Conservation (phyloP, 2,329 filamentous ascomycete species). For the Capronia americana region DNA sequence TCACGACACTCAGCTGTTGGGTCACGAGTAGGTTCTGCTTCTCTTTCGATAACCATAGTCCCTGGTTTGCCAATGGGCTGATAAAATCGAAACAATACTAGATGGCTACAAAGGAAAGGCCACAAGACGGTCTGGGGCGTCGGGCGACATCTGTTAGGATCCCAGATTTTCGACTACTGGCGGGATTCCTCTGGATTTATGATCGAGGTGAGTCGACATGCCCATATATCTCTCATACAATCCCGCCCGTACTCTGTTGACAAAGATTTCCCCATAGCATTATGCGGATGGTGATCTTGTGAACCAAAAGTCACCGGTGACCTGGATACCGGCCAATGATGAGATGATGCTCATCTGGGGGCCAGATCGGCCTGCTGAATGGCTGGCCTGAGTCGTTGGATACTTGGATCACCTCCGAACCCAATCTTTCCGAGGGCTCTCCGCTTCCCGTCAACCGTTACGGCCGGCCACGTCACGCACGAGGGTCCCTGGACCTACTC, state of each 20-base stretch:
- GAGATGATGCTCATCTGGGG: conserved; percentile 11
- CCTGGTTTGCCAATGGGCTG: too few relatives aligned
- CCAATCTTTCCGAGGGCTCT: neutral
- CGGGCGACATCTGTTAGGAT: conserved; percentile 71
- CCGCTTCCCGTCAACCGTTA: neutral
- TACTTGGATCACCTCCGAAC: neutral
- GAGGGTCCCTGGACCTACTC: too few relatives aligned
- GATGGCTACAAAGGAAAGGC: conserved; percentile 60
- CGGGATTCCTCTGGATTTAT: conserved; percentile 57
- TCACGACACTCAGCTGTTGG: conserved; percentile 72
- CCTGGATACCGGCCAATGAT: neutral
- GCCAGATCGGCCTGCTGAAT: conserved; percentile 7
- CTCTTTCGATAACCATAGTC: conserved; percentile 53
- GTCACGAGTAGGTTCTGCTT: conserved; percentile 59
- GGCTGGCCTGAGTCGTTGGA: conserved; percentile 1
- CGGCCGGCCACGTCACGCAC: neutral
- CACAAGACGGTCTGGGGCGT: conserved; percentile 74
- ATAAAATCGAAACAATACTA: too few relatives aligned
- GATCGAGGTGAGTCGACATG: conserved; percentile 54
- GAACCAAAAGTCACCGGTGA: conserved; percentile 42
- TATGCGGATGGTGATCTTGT: conserved; percentile 72
- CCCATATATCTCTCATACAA: too few relatives aligned
- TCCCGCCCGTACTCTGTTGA: too few relatives aligned
- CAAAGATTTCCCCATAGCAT: too few relatives aligned
- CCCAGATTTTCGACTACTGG: conserved; percentile 72